Conservation (phyloP, 177 flowering plant genomes). For the Vitis hybrid region DNA sequence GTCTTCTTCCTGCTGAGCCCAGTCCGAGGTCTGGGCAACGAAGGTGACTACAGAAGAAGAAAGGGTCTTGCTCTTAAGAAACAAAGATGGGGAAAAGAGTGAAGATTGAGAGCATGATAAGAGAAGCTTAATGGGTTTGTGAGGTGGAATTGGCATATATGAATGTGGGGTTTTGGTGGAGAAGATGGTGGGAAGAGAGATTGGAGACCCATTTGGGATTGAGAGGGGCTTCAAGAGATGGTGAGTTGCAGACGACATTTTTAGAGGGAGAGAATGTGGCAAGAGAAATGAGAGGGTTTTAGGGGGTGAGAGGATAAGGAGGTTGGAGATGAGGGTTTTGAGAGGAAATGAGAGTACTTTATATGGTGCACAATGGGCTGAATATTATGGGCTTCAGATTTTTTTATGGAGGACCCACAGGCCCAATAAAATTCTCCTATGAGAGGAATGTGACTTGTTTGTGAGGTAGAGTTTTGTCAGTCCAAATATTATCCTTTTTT, state of each 20-base stretch:
- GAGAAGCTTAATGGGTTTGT: conserved; percentile 30
- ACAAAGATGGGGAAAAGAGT: conserved; percentile 14
- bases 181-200: conserved; percentile 23
- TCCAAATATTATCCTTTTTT: too few species aligned
- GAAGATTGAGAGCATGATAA: conserved; percentile 29
- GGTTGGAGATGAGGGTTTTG: conserved; percentile 1
- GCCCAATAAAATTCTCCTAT: too few species aligned
- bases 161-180: conserved; percentile 9
- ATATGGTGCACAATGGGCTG: background rate
- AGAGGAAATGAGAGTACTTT: background rate
- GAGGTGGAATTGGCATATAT: conserved; percentile 21
- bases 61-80: conserved; percentile 23
- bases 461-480: too few species aligned
- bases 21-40: conserved; percentile 43
- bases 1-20: conserved; percentile 51
- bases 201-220: conserved; percentile 19
- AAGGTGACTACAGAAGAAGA: conserved; percentile 21
- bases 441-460: too few species aligned
- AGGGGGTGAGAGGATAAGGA: conserved; percentile 15
- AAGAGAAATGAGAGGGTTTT: conserved; percentile 10
- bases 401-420: too few species aligned
- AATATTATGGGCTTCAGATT: too few species aligned
- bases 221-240: conserved; percentile 29
- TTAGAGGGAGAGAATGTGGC: background rate
- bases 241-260: conserved; percentile 26